Evolutionary conservation across 306 rosid genomes (phyloP).

Genomic region (Calophaca sinica): DNA sequence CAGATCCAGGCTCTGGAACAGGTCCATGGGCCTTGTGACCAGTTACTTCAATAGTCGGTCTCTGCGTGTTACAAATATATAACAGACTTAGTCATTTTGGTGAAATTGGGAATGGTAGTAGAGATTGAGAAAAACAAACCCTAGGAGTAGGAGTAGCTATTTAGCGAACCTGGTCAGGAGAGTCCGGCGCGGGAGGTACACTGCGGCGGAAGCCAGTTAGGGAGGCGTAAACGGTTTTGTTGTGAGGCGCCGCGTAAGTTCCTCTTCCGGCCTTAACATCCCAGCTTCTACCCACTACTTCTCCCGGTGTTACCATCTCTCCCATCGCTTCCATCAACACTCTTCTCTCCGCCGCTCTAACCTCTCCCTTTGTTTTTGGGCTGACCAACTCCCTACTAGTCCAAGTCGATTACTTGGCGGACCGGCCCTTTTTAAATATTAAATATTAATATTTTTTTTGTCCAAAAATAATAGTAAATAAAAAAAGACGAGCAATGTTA

Average conservation of each 20-base stretch:
- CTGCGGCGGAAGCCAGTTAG: slow-evolving; percentile 77
- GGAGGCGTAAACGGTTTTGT: slow-evolving; percentile 76
- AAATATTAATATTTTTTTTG: too few relatives aligned
- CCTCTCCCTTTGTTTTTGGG: background rate
- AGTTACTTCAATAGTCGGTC: slow-evolving; percentile 78
- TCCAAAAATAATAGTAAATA: too few relatives aligned
- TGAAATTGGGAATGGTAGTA: background rate
- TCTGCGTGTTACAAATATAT: slow-evolving; percentile 47
- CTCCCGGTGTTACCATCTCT: slow-evolving; percentile 82
- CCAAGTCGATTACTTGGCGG: background rate
- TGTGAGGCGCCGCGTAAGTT: slow-evolving; percentile 68
- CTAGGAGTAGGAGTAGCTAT: background rate
- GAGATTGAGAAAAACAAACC: slow-evolving; percentile 6
- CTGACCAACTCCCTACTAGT: background rate
- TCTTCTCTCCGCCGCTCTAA: background rate
- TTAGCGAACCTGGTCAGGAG: slow-evolving; percentile 64
- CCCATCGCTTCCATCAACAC: slow-evolving; percentile 54
- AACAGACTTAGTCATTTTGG: background rate
- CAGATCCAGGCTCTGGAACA: slow-evolving; percentile 83
- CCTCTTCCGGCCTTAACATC: slow-evolving; percentile 80
- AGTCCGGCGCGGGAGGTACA: slow-evolving; percentile 62
- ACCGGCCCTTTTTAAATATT: slow-evolving; percentile 8
- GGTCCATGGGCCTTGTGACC: slow-evolving; percentile 92
- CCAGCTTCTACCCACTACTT: slow-evolving; percentile 64
- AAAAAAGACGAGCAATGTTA: too few relatives aligned